Evolutionary conservation across 345 rosid species (phyloP), one percentile per base, ranked within the genome.

Genomic region (Salix exigua): DNA sequence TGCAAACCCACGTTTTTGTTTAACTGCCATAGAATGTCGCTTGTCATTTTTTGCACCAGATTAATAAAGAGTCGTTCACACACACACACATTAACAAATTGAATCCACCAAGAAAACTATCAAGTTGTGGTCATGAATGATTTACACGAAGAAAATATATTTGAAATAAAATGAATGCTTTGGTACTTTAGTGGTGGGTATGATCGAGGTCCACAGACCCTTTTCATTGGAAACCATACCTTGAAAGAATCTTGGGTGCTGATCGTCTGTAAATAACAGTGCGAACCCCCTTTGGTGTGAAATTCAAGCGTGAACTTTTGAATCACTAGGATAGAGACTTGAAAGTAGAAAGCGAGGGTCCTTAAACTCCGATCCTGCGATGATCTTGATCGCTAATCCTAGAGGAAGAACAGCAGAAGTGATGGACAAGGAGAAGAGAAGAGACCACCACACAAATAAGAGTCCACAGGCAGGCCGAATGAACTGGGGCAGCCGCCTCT

Each of bases 401-500:
- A 61, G 42, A 53, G 64, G 68, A 51, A 31, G 66, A 72, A 74
- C 19, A 23, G 28, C 30, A 6, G 50, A 58, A 31, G 53, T 14
- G 61, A 25, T 19, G 42, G 83, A 85, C 82, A 77, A 72, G 65
- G 37, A 68, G 71, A 79, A 84, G 46, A 42, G 46, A 42, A 75
- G 30, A 23, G 79, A 82, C 78, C 75, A 18, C 79, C 69, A 40
- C 33, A 37, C 13, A 48, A 50, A 72, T 33, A 62, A 33, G 75
- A 66, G 42, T 73, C 14, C 75, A 71, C 78, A 75, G 74, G 78
- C 78, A 75, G 74, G 78, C 67, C 71, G 82, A 78, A 78, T 81
- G 84, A 78, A 48, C 75, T 68, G 70, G 79, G 81, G 74, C 33
- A 74, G 82, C 75, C 65, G n/a, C 19, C n/a, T 66, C 61, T 9